Evolutionary conservation across 2,329 filamentous ascomycete genomes (phyloP).

Genomic region (Ophiostoma sp.): DNA sequence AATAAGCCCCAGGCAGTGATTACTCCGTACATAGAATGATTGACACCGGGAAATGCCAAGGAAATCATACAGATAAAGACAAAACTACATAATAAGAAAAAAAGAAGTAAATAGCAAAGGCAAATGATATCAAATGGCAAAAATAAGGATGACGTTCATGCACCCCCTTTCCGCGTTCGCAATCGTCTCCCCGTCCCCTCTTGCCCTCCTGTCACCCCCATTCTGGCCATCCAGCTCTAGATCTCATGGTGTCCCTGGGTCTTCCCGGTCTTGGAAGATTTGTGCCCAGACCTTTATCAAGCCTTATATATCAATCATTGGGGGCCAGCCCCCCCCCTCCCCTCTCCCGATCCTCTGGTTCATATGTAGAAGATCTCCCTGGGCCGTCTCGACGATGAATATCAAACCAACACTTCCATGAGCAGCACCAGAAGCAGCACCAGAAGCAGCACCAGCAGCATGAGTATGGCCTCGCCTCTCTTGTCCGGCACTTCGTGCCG

Average conservation of each 20-base stretch:
- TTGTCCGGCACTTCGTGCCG: not conserved
- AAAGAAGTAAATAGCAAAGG: not conserved
- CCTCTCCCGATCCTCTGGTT: not conserved
- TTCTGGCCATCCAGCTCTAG: not conserved
- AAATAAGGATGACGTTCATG: conserved; percentile 5
- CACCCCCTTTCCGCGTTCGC: not conserved
- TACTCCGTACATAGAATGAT: not conserved
- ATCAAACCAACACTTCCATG: not conserved
- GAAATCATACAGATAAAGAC: not conserved
- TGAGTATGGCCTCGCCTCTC: not conserved
- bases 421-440: not conserved
- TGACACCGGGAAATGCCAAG: not conserved
- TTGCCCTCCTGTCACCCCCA: not conserved
- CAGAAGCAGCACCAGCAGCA: not conserved
- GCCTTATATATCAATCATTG: not conserved
- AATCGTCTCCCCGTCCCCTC: not conserved
- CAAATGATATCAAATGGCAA: not conserved
- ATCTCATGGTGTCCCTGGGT: not conserved
- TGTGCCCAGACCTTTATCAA: not conserved
- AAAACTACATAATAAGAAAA: too few relatives aligned
- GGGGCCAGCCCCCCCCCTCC: not conserved
- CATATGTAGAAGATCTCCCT: not conserved
- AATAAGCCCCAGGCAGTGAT: not conserved
- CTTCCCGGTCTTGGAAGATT: not conserved
- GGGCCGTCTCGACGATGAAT: not conserved